Base-by-base conservation (phyloP, 306 rosid genomes). In the Pachyrhizus erosus region DNA sequence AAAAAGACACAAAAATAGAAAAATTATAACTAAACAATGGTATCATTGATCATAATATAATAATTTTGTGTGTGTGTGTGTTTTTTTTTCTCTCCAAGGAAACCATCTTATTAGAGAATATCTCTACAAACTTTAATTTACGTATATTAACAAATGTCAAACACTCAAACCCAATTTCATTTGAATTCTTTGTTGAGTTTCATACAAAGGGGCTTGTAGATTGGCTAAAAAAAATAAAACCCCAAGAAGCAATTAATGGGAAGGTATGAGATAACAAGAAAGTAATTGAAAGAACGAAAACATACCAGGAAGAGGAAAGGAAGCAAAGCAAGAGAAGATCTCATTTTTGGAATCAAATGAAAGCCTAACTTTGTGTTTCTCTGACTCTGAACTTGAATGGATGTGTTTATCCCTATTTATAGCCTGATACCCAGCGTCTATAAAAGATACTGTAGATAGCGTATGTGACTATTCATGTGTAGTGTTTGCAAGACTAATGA, bases 291-390 rank as follows among this genome's bases (percentile, higher is more conserved):
- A 24, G n/a, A 58, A 58, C 8, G 37, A 7, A 70, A 55, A 70
- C 77, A 27, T 70, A 80, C 84, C 78, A 80, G 26, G 52, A 71
- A 8, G 57, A 70, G 29, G 33, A 80, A 42, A 43, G 84, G 49
- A 60, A 71, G 78, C 39, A 71, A 9, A 43, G 52, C 42, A 58
- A 71, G 14, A 21, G 51, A 26, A 13, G 13, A 5, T 29, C 37
- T 80, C 84, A 80, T 80, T 18, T 70, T 80, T 10, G 17, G 69
- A 52, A 31, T 21, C 7, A 27, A 62, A 27, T 43, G 51, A 46
- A 31, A 65, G 26, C 12, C 34, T 66, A 39, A 20, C 15, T 48
- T 18, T 7, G 4, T 51, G n/a, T n/a, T n/a, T 55, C 40, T 21
- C 27, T 1, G 3, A 34, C 4, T 67, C 0, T 15, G 27, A 20